Evolutionary conservation across 257 asterid genomes (phyloP).

Genomic region (Scutellaria minor): DNA sequence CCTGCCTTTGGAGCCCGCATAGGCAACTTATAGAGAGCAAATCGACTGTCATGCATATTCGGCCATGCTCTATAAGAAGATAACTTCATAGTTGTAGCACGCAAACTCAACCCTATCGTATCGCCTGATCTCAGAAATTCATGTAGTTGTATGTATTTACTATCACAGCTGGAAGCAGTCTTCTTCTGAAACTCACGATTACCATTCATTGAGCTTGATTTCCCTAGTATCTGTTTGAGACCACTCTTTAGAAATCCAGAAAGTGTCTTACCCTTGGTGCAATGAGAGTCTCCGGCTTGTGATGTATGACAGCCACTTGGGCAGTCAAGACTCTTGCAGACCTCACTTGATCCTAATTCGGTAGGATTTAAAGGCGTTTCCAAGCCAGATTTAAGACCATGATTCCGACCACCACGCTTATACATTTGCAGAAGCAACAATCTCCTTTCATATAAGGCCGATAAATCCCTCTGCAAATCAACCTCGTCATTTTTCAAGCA

Average conservation of each 20-base stretch:
- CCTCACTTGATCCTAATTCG: conserved; percentile 57
- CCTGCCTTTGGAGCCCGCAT: conserved; percentile 52
- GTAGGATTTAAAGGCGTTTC: conserved; percentile 53
- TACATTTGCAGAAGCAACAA: conserved; percentile 67
- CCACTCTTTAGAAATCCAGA: conserved; percentile 68
- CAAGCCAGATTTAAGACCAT: conserved; percentile 46
- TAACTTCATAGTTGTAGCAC: conserved; percentile 68
- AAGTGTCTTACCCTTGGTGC: conserved; percentile 57
- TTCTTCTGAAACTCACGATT: conserved; percentile 48
- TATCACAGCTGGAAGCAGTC: conserved; percentile 45
- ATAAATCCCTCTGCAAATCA: conserved; percentile 53
- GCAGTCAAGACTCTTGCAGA: conserved; percentile 55
- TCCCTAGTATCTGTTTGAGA: conserved; percentile 71
- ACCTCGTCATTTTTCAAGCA: conserved; percentile 48
- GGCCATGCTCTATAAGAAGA: conserved; percentile 90
- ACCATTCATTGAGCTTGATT: conserved; percentile 59
- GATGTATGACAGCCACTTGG: conserved; percentile 43
- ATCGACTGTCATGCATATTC: conserved; percentile 81
- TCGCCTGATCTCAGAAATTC: conserved; percentile 75
- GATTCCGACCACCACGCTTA: conserved; percentile 46
- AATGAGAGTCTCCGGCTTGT: conserved; percentile 46
- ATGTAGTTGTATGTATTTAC: conserved; percentile 68
- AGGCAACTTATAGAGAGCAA: conserved; percentile 83
- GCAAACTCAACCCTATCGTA: conserved; percentile 62
- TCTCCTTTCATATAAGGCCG: conserved; percentile 64